Conservation (phyloP, 2,329 filamentous ascomycete genomes). For the Fusarium setosum region DNA sequence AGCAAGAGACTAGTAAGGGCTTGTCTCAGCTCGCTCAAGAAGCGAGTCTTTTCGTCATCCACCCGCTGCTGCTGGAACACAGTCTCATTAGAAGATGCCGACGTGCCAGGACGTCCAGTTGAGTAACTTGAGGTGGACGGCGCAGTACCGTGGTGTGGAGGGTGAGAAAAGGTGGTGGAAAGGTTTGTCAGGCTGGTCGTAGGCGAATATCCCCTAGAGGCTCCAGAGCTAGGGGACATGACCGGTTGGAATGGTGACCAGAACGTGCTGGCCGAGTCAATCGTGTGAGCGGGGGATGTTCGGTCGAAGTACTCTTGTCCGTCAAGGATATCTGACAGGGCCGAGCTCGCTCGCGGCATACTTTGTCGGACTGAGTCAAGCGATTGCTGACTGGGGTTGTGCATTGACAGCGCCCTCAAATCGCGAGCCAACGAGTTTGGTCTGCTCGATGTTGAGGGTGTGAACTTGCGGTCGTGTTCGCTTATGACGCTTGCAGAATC, state of each 20-base stretch:
- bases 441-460: slow-evolving; percentile 53
- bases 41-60: slow-evolving; percentile 79
- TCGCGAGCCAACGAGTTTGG: slow-evolving; percentile 67
- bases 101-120: slow-evolving; percentile 70
- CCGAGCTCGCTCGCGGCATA: slow-evolving; percentile 65
- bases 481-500: slow-evolving; percentile 66
- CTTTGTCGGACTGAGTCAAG: slow-evolving; percentile 76
- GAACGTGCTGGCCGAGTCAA: slow-evolving; percentile 82
- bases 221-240: slow-evolving; percentile 70
- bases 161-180: slow-evolving; percentile 60
- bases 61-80: slow-evolving; percentile 71
- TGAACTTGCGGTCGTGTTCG: slow-evolving; percentile 63
- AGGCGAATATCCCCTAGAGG: slow-evolving; percentile 70
- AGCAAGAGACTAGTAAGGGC: slow-evolving; percentile 85
- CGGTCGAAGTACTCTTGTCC: slow-evolving; percentile 77
- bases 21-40: slow-evolving; percentile 81
- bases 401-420: slow-evolving; percentile 66
- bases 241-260: slow-evolving; percentile 88
- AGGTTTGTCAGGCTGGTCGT: slow-evolving; percentile 71
- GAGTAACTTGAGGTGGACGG: slow-evolving; percentile 60
- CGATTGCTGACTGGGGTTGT: slow-evolving; percentile 76
- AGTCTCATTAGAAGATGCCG: slow-evolving; percentile 75
- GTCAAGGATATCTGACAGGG: slow-evolving; percentile 74
- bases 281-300: slow-evolving; percentile 75
- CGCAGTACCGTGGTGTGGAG: slow-evolving; percentile 54